phyloP scores from a whole-genome alignment of 148 eudicot genomes.

The Cornus suecica region DNA sequence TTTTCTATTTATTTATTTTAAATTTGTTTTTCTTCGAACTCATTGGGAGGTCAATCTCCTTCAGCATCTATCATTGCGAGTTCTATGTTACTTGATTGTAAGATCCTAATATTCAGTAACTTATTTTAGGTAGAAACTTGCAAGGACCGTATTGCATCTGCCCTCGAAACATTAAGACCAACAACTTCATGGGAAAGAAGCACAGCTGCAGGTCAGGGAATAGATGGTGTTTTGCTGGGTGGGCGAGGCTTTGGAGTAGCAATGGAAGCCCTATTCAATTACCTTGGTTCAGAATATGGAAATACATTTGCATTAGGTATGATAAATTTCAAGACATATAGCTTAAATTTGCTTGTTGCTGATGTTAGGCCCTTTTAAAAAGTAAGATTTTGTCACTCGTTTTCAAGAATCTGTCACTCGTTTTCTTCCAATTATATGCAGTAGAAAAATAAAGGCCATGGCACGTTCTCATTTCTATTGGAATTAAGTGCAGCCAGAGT shows the following conservation, averaged over 20 bases:
- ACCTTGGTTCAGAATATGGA: constrained; percentile 95
- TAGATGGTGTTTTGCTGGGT: constrained; percentile 83
- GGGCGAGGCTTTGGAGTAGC: constrained; percentile 98
- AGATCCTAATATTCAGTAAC: neutral
- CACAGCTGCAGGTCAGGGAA: constrained; percentile 74
- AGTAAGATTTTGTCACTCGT: neutral
- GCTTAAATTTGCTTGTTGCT: neutral
- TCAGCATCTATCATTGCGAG: neutral
- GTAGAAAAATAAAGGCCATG: constrained; percentile 1
- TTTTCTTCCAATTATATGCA: neutral
- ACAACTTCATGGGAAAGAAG: constrained; percentile 92
- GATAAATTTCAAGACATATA: constrained; percentile 7
- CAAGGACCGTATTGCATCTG: constrained; percentile 88
- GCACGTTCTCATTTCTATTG: neutral
- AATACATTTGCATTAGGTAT: constrained; percentile 89
- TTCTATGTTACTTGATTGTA: neutral
- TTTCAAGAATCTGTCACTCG: neutral
- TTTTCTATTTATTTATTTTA: neutral
- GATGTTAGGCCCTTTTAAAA: neutral
- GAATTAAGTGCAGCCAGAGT: constrained; percentile 67
- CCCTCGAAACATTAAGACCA: constrained; percentile 94
- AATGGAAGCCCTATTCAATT: constrained; percentile 85
- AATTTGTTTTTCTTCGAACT: constrained; percentile 2
- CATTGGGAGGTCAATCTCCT: constrained; percentile 8
- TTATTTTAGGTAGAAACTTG: constrained; percentile 84